Conservation (phyloP, 2,329 filamentous ascomycete genomes). For the Pseudogymnoascus verrucosus region DNA sequence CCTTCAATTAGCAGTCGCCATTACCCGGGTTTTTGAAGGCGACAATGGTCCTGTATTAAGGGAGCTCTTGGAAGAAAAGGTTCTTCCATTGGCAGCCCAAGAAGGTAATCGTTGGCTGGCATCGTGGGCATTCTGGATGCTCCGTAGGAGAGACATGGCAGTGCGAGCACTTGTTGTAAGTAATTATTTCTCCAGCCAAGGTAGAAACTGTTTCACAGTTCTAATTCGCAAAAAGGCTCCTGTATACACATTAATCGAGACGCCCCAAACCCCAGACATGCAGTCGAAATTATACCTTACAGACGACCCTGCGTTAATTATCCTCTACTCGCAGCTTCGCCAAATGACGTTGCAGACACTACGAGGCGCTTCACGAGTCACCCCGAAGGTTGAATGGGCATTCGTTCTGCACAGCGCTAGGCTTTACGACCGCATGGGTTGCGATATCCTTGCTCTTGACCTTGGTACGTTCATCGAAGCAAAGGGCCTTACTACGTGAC, state of each 20-base stretch:
- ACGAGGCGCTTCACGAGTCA: constrained; percentile 74
- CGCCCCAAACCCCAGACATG: constrained; percentile 59
- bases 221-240: constrained; percentile 51
- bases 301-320: constrained; percentile 82
- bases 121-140: constrained; percentile 92
- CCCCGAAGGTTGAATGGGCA: constrained; percentile 72
- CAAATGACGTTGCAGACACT: constrained; percentile 76
- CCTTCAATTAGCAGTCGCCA: constrained; percentile 79
- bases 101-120: constrained; percentile 90
- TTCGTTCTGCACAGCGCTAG: constrained; percentile 82
- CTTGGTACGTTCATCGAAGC: constrained; percentile 48
- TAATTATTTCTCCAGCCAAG: constrained; percentile 9
- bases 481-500: background rate
- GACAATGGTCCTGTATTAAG: constrained; percentile 68
- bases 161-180: constrained; percentile 74
- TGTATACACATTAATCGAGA: constrained; percentile 64
- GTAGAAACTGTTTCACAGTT: constrained; percentile 12
- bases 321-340: constrained; percentile 79
- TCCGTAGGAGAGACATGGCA: constrained; percentile 72
- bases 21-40: constrained; percentile 81
- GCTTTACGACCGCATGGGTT: constrained; percentile 85
- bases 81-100: constrained; percentile 67
- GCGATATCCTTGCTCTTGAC: constrained; percentile 80
- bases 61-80: constrained; percentile 68
- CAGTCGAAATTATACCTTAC: constrained; percentile 74